phyloP scores from a whole-genome alignment of 371 early-diverging fungal genomes.

The Lichtheimia ramosa region DNA sequence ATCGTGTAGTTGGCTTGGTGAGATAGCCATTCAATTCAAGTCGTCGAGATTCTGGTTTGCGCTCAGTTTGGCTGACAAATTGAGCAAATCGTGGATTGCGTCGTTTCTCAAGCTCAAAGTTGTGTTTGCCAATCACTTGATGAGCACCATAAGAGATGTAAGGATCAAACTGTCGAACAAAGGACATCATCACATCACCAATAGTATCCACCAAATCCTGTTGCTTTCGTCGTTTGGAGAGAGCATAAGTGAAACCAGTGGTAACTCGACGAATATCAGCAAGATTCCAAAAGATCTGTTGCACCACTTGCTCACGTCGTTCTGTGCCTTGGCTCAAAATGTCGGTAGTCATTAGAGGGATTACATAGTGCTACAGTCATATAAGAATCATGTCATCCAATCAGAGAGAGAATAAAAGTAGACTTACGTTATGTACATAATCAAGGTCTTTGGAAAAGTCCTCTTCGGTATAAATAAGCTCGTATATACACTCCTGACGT shows the following conservation, averaged over 20 bases:
- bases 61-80: conserved; percentile 67
- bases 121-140: conserved; percentile 80
- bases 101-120: conserved; percentile 75
- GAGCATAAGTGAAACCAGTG: conserved; percentile 61
- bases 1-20: conserved; percentile 79
- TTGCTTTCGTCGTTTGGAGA: conserved; percentile 74
- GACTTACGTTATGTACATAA: conserved; percentile 27
- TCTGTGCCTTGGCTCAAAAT: conserved; percentile 57
- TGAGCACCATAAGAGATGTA: conserved; percentile 88
- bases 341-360: conserved; percentile 67
- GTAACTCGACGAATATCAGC: conserved; percentile 73
- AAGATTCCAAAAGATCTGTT: conserved; percentile 83
- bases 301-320: conserved; percentile 68
- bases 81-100: conserved; percentile 65
- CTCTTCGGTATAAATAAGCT: conserved; percentile 83
- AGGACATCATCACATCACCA: conserved; percentile 81
- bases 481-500: conserved; percentile 89
- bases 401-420: neutral
- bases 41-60: conserved; percentile 76
- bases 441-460: conserved; percentile 78
- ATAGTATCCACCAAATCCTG: conserved; percentile 71
- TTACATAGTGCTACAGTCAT: conserved; percentile 52
- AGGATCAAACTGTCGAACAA: conserved; percentile 70
- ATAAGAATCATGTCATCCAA: neutral
- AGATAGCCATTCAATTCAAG: conserved; percentile 80